These are phyloP conservation scores for Penicillium sp. DNA, from an alignment of 2,329 filamentous ascomycete species.

Conservation along the genomic window DNA sequence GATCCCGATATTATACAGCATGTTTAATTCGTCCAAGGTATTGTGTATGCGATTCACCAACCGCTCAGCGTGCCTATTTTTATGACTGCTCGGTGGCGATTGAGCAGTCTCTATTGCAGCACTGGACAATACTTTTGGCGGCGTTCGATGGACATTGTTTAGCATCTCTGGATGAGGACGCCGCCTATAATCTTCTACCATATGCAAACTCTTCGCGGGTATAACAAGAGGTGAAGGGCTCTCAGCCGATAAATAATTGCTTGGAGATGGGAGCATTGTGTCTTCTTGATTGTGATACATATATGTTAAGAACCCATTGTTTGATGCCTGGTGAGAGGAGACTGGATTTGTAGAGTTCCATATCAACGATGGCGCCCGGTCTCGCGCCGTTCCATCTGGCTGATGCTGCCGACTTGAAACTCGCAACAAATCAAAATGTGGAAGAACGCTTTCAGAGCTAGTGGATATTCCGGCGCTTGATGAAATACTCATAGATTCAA, in stretches of 20 bases:
- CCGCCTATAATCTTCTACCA: not conserved
- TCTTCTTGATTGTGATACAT: not conserved
- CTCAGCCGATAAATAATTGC: not conserved
- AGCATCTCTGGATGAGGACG: not conserved
- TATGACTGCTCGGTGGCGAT: not conserved
- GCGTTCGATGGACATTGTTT: not conserved
- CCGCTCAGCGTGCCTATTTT: not conserved
- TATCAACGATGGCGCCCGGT: not conserved
- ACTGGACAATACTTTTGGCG: not conserved
- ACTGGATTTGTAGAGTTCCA: not conserved
- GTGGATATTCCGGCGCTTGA: not conserved
- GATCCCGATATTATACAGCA: not conserved
- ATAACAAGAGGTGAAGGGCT: not conserved
- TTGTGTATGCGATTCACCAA: not conserved
- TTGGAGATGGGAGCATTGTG: not conserved
- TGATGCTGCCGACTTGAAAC: not conserved
- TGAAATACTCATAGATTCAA: not conserved
- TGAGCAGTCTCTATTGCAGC: not conserved
- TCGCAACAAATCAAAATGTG: not conserved
- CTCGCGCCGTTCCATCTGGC: not conserved
- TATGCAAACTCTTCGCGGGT: not conserved
- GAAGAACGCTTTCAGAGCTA: not conserved
- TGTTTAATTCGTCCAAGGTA: not conserved
- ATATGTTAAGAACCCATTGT: not conserved
- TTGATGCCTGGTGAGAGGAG: not conserved